Percentiles rank a stretch among this genome's conserved stretches.
Conservation (phyloP, 768 basidiomycete genomes). For the Tylopilus rubrobrunneus region DNA sequence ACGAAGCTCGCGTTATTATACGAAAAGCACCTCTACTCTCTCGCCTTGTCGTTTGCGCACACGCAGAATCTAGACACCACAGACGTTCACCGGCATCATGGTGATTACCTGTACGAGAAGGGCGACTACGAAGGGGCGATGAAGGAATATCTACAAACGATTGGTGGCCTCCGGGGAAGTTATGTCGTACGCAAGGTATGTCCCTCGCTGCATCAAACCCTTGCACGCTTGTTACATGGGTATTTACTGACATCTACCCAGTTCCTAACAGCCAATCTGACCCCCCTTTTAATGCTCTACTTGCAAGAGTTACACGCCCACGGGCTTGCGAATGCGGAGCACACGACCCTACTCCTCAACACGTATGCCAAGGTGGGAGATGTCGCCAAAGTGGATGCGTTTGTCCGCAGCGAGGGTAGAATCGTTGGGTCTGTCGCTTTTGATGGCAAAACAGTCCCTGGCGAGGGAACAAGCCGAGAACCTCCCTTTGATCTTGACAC, state of each 20-base stretch:
- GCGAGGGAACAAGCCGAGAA: conserved; percentile 51
- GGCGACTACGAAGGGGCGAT: conserved; percentile 92
- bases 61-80: conserved; percentile 80
- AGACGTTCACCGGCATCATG: conserved; percentile 87
- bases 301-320: conserved; percentile 91
- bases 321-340: conserved; percentile 90
- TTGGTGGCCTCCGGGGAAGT: conserved; percentile 86
- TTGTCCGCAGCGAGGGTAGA: conserved; percentile 84
- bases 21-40: conserved; percentile 64
- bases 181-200: conserved; percentile 94
- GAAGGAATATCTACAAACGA: conserved; percentile 87
- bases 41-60: conserved; percentile 81
- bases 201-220: not conserved
- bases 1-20: conserved; percentile 88
- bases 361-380: conserved; percentile 98
- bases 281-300: conserved; percentile 92
- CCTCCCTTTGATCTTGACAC: conserved; percentile 97
- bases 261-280: conserved; percentile 96
- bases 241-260: conserved; percentile 29
- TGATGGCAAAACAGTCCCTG: conserved; percentile 18
- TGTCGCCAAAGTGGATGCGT: conserved; percentile 79
- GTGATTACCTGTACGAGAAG: conserved; percentile 87
- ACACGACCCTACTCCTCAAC: conserved; percentile 94
- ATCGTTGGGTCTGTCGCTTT: conserved; percentile 28
- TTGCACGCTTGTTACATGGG: not conserved